Base-by-base conservation (phyloP, 2,329 filamentous ascomycete species). In the Diaporthe longicolla region DNA sequence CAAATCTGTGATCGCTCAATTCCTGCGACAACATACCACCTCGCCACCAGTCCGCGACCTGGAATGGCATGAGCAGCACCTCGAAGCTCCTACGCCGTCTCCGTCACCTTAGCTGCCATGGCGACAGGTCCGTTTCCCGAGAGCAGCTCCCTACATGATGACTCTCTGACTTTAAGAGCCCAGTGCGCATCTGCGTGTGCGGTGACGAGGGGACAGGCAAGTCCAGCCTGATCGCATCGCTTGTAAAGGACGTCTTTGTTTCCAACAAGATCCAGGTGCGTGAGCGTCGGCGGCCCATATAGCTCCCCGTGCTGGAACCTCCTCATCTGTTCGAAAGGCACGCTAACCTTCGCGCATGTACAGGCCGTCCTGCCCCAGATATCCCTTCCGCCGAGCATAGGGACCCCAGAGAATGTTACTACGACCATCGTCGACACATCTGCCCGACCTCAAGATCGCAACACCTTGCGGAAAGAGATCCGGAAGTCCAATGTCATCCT, bases 401-500 rank as follows among this genome's bases (percentile, higher is more conserved):
- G 95, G 74, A 98, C 95, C 8, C 95, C 95, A 63, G 95, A 98
- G 79, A 98, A 98, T 88, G 95, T 98, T 81, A 97, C 95, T 65
- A 99, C 97, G 17, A 98, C 95, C 78, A 96, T 99, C 79, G 95
- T 99, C 86, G 97, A 99, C 84, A 99, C 97, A 43, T 98, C 96
- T 45, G 95, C 97, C 50, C 90, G 97, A 13, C 97, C 97, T 0
- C 95, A 98, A 83, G 96, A 99, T 82, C 93, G 97, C 78, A 94
- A 93, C 74, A 95, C 93, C 24, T 88, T 99, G 74, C 93, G 95
- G 76, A 97, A 97, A 82, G 97, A 98, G 85, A 95, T 99, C 76
- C 92, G 97, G 77, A 98, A 98, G 83, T 97, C 93, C 80, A 99
- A 98, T 82, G 96, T 98, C 78, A 98, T 99, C 77, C 89, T 98